Conservation (phyloP, 345 rosid species). For the Firmiana major region DNA sequence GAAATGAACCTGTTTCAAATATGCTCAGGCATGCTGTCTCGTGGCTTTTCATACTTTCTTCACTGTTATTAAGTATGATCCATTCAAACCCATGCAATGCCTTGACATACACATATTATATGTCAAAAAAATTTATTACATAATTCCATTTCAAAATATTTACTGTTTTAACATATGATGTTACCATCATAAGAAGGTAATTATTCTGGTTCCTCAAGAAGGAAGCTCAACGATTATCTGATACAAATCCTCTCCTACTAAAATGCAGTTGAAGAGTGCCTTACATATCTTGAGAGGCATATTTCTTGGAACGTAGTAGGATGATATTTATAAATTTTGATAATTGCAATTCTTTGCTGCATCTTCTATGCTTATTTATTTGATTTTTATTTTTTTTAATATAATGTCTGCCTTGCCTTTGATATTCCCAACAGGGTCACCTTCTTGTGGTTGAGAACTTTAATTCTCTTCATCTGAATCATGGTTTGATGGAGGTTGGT, state of each 20-base stretch:
- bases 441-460: conserved; percentile 79
- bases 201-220: background rate
- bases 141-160: background rate
- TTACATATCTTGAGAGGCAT: background rate
- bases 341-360: background rate
- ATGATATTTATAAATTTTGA: background rate
- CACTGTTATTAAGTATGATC: background rate
- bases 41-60: background rate
- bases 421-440: conserved; percentile 61
- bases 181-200: background rate
- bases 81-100: background rate
- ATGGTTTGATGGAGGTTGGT: conserved; percentile 84
- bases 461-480: conserved; percentile 53
- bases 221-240: background rate
- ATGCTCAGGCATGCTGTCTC: background rate
- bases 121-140: background rate
- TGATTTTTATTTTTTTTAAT: background rate
- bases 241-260: background rate
- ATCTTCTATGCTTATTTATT: background rate
- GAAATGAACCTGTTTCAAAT: background rate
- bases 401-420: conserved; percentile 13
- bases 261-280: background rate
- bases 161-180: background rate
- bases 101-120: background rate
- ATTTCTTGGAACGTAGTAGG: background rate